Conservation (phyloP, 2,329 filamentous ascomycete species). For the Orbilia blumenaviensis region DNA sequence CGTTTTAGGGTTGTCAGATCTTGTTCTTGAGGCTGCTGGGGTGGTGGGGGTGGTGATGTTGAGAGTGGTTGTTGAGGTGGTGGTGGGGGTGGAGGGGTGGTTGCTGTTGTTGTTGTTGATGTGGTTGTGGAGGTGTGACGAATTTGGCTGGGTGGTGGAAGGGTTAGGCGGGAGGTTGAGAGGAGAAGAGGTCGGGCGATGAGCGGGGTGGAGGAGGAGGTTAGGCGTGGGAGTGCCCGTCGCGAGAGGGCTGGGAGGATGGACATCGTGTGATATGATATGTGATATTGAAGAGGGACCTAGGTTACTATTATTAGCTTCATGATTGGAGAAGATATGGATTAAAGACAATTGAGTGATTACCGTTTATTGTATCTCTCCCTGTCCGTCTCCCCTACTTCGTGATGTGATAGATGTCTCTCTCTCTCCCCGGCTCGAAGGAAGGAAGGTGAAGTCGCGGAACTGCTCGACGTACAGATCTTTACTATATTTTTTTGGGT, state of each 20-base stretch:
- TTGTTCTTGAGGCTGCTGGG: background rate
- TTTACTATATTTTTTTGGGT: conserved; percentile 22
- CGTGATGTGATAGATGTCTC: background rate
- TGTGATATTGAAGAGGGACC: background rate
- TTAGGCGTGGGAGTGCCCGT: conserved; percentile 3
- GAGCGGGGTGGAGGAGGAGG: conserved; percentile 56
- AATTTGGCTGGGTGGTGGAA: conserved; percentile 37
- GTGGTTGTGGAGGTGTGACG: conserved; percentile 37
- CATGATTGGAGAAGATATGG: background rate
- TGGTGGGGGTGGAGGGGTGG: conserved; percentile 11
- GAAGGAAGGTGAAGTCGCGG: background rate
- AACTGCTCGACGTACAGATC: background rate
- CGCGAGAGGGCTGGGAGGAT: conserved; percentile 37
- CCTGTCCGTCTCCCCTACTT: background rate
- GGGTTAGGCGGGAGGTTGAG: conserved; percentile 29
- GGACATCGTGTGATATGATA: background rate
- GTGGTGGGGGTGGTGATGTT: background rate
- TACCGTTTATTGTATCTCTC: background rate
- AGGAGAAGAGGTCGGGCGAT: conserved; percentile 64
- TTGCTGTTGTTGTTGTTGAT: background rate
- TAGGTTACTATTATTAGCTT: background rate
- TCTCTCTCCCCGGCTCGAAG: background rate
- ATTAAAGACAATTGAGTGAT: too few species aligned
- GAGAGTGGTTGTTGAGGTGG: too few species aligned
- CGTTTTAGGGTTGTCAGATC: conserved; percentile 27